Evolutionary conservation across 106 monocot genomes (phyloP).

Genomic region (Phalaenopsis aphrodite): DNA sequence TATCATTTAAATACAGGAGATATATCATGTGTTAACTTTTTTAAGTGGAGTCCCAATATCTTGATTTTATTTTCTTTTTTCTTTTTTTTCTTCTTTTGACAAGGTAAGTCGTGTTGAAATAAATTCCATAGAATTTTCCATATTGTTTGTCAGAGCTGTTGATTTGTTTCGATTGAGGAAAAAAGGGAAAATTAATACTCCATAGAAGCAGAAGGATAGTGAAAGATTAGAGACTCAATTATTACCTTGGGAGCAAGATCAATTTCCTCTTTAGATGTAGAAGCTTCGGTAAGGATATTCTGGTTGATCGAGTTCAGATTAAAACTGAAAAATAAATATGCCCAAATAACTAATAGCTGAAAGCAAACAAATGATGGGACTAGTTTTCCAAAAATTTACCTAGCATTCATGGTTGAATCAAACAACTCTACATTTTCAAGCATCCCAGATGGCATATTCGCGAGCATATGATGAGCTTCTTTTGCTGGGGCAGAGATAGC

Average conservation of each 20-base stretch:
- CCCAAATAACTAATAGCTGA: neutral
- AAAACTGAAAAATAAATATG: neutral
- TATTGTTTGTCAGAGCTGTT: too few species aligned
- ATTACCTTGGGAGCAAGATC: slow-evolving; percentile 38
- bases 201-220: neutral
- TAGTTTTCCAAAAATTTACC: slow-evolving; percentile 10
- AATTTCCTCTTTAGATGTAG: slow-evolving; percentile 26
- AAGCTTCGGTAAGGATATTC: neutral
- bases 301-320: neutral
- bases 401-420: slow-evolving; percentile 20
- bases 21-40: too few species aligned
- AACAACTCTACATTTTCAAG: slow-evolving; percentile 12
- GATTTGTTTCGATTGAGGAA: neutral
- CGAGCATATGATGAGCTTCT: slow-evolving; percentile 74
- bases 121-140: too few species aligned
- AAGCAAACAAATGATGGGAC: neutral
- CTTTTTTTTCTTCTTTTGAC: too few species aligned
- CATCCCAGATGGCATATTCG: slow-evolving; percentile 51
- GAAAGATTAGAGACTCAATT: neutral
- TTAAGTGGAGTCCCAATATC: too few species aligned
- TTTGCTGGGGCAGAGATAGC: slow-evolving; percentile 52
- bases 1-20: too few species aligned
- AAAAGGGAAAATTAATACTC: neutral
- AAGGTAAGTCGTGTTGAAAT: too few species aligned
- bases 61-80: too few species aligned